These are phyloP conservation scores for Oryza punctata DNA, from an alignment of 176 grass and related monocot species.

Conservation along the genomic window DNA sequence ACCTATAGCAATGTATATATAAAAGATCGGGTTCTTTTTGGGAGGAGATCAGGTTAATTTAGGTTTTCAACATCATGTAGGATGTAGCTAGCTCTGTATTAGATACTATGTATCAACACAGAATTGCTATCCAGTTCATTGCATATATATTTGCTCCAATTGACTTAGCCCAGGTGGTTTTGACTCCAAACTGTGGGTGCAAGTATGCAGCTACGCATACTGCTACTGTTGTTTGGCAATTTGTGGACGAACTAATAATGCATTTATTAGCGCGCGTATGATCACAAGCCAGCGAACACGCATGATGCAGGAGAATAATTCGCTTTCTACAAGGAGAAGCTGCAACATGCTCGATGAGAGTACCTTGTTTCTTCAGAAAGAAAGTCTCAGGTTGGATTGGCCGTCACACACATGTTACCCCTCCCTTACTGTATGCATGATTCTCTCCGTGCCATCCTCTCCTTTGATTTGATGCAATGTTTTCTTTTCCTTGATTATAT, in stretches of 20 bases:
- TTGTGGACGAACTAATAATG: background rate
- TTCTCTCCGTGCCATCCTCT: no score
- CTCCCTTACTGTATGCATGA: no score
- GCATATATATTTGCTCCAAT: background rate
- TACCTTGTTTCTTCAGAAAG: background rate
- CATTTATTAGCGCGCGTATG: background rate
- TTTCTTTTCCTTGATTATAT: no score
- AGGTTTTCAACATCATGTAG: no score
- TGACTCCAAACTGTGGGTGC: conserved; percentile 19
- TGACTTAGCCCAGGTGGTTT: conserved; percentile 6
- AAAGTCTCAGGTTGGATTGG: background rate
- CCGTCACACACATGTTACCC: no score
- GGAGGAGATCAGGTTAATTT: no score
- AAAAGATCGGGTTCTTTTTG: no score
- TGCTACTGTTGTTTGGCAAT: background rate
- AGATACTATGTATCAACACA: no score
- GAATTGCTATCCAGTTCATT: no score
- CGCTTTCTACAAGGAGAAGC: background rate
- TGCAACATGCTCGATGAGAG: background rate
- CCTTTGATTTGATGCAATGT: no score
- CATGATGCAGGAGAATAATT: background rate
- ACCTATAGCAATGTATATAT: no score
- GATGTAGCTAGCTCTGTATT: background rate
- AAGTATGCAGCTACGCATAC: background rate
- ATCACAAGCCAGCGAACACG: background rate